Conservation (phyloP, 2,329 filamentous ascomycete species). For the Macrophomina tecta region DNA sequence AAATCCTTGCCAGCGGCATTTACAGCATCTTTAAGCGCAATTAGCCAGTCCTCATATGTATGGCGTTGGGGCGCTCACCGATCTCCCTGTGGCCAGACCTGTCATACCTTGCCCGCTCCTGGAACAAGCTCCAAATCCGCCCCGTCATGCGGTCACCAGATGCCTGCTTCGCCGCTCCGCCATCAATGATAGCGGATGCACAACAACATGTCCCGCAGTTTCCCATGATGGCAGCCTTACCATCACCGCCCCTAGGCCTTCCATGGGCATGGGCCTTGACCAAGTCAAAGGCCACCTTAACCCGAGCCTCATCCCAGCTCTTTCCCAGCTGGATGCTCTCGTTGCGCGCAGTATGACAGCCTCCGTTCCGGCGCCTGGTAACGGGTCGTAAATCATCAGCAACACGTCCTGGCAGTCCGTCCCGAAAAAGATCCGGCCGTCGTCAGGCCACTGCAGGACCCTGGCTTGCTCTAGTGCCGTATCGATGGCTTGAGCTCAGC, state of each 20-base stretch:
- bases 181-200: neutral
- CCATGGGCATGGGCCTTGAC: neutral
- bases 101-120: neutral
- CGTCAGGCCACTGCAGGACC: neutral
- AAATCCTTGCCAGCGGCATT: too few species aligned
- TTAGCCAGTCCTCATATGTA: too few species aligned
- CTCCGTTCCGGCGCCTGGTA: neutral
- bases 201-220: conserved; percentile 3
- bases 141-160: neutral
- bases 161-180: neutral
- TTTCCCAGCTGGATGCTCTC: neutral
- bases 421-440: neutral
- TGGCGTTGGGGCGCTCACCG: neutral
- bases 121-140: neutral
- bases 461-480: neutral
- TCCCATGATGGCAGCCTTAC: neutral
- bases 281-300: neutral
- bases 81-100: neutral
- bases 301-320: neutral
- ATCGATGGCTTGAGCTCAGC: neutral
- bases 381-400: neutral
- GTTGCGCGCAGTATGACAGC: neutral
- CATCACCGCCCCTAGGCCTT: neutral
- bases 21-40: too few species aligned
- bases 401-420: neutral